These are phyloP conservation scores for Suillus clintonianus DNA, from an alignment of 768 basidiomycete species.

Conservation along the genomic window DNA sequence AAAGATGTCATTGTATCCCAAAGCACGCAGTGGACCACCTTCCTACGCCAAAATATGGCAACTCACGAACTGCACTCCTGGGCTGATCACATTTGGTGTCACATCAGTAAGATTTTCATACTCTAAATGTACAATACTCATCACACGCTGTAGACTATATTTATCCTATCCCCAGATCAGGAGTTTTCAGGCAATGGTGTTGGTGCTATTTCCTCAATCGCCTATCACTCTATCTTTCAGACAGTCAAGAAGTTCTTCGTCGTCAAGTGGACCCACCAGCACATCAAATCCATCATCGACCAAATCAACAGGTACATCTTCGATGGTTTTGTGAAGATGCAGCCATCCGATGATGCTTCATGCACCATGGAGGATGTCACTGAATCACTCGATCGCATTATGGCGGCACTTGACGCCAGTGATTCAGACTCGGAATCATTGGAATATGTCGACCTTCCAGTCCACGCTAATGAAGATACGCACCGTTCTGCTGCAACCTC, in stretches of 20 bases:
- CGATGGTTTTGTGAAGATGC: not conserved
- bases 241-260: constrained; percentile 1
- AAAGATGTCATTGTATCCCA: not conserved
- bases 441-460: not conserved
- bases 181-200: not conserved
- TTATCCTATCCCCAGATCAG: not conserved
- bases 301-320: constrained; percentile 2
- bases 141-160: not conserved
- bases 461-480: too few species aligned
- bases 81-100: not conserved
- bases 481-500: too few species aligned
- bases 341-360: not conserved
- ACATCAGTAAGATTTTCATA: not conserved
- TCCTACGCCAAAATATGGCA: not conserved
- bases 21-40: not conserved
- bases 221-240: not conserved
- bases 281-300: not conserved
- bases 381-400: not conserved
- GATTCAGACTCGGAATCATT: not conserved
- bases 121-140: not conserved
- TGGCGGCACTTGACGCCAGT: not conserved
- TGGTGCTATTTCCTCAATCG: constrained; percentile 2
- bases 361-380: not conserved
- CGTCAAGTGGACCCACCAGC: not conserved
- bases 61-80: not conserved